Conservation (phyloP, 169 alveolate genomes). For the Pseudocohnilembus persalinus region DNA sequence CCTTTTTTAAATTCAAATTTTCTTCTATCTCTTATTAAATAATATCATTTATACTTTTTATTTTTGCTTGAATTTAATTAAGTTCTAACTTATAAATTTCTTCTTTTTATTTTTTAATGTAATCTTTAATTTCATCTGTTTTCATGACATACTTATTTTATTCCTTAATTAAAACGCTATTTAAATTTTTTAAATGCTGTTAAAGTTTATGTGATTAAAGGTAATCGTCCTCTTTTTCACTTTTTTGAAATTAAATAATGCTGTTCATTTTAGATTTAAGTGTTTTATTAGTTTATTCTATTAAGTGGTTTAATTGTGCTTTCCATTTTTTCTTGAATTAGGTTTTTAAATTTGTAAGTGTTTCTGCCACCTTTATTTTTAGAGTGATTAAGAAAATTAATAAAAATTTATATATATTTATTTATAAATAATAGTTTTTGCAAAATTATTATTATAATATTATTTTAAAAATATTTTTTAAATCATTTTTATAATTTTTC, state of each 20-base stretch:
- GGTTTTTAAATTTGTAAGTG: background rate
- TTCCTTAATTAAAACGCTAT: background rate
- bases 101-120: background rate
- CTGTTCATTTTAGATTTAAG: too few species aligned
- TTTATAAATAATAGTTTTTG: too few species aligned
- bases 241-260: too few species aligned
- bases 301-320: background rate
- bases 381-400: too few species aligned
- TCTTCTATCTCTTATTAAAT: background rate
- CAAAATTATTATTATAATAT: too few species aligned
- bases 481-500: too few species aligned
- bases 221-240: background rate
- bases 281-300: background rate
- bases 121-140: background rate
- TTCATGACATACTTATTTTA: background rate
- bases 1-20: too few species aligned
- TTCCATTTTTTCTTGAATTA: background rate
- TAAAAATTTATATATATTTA: too few species aligned
- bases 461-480: too few species aligned
- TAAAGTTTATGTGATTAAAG: background rate
- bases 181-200: too few species aligned
- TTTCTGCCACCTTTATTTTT: background rate
- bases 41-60: too few species aligned
- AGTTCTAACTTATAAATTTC: background rate
- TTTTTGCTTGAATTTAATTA: background rate